These are phyloP conservation scores for Camillea tinctor DNA, from an alignment of 2,329 filamentous ascomycete genomes.

Conservation along the genomic window DNA sequence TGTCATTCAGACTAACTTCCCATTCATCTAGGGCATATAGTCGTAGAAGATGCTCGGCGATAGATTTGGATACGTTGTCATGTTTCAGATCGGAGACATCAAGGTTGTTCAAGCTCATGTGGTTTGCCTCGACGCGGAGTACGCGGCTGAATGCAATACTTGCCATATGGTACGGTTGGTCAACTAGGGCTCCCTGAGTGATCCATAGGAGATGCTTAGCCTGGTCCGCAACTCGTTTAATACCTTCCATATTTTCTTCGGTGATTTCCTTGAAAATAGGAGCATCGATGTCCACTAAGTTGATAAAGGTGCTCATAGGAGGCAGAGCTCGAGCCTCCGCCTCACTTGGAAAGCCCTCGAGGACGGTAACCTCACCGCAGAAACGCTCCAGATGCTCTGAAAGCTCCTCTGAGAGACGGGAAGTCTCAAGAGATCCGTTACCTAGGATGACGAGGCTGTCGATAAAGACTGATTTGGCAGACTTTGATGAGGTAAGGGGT, in stretches of 20 bases:
- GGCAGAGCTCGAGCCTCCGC: not conserved
- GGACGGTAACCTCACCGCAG: slow-evolving; percentile 5
- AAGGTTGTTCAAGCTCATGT: slow-evolving; percentile 24
- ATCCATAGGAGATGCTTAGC: slow-evolving; percentile 48
- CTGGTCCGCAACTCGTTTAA: slow-evolving; percentile 19
- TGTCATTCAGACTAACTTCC: not conserved
- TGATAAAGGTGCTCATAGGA: slow-evolving; percentile 12
- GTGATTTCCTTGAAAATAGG: slow-evolving; percentile 14
- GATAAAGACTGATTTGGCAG: not conserved
- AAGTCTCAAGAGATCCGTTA: not conserved
- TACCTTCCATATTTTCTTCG: slow-evolving; percentile 11
- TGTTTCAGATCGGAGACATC: slow-evolving; percentile 9
- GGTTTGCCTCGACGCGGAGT: not conserved
- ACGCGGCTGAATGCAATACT: slow-evolving; percentile 10
- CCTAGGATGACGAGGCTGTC: slow-evolving; percentile 11
- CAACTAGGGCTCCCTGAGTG: slow-evolving; percentile 41
- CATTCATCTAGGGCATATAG: slow-evolving; percentile 8
- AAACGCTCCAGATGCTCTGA: slow-evolving; percentile 7
- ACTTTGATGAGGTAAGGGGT: slow-evolving; percentile 1
- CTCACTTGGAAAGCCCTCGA: slow-evolving; percentile 11
- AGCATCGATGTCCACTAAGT: slow-evolving; percentile 7
- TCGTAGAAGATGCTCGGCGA: slow-evolving; percentile 11
- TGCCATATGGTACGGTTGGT: slow-evolving; percentile 15
- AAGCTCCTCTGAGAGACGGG: slow-evolving; percentile 5
- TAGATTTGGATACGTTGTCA: not conserved